Conservation (phyloP, 169 alveolate genomes). For the Plasmodium coatneyi region DNA sequence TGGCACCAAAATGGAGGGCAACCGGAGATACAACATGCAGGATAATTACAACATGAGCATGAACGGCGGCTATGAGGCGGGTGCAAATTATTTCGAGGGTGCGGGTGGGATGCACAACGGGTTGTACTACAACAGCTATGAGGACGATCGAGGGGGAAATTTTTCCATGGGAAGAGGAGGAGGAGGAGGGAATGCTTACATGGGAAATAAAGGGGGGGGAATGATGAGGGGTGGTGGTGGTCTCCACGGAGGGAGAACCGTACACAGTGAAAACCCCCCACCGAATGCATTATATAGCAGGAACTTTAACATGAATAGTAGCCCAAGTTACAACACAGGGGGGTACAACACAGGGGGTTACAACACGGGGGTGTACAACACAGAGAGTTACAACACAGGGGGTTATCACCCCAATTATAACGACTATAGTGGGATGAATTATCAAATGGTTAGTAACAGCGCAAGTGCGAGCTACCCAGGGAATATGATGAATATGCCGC, state of each 20-base stretch:
- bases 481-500: neutral
- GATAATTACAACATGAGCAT: neutral
- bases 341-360: neutral
- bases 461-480: neutral
- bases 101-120: neutral
- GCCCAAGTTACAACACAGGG: conserved; percentile 11
- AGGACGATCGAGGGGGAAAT: neutral
- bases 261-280: neutral
- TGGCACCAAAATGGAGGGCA: conserved; percentile 4
- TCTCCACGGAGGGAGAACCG: neutral
- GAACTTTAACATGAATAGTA: neutral
- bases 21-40: conserved; percentile 5
- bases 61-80: neutral
- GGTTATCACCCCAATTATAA: neutral
- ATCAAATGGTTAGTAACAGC: neutral
- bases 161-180: neutral
- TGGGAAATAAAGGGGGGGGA: neutral
- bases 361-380: no score
- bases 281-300: neutral
- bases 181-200: neutral
- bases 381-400: conserved; percentile 17
- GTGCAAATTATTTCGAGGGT: neutral
- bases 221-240: neutral
- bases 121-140: neutral
- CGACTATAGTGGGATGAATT: conserved; percentile 1